Conservation (phyloP, 2,329 filamentous ascomycete genomes). For the Fusarium sp. region DNA sequence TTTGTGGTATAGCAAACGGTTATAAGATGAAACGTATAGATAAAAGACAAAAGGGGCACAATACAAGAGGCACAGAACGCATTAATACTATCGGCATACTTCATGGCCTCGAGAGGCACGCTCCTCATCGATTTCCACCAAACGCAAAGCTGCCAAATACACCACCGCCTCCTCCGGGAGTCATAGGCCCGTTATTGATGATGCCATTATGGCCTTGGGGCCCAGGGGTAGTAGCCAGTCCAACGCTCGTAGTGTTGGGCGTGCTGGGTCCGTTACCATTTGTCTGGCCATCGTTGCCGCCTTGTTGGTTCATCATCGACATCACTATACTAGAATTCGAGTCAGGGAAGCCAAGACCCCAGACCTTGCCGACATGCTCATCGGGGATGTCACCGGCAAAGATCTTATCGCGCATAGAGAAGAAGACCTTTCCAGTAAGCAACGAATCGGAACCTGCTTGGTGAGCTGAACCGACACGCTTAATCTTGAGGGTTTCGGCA, state of each 20-base stretch:
- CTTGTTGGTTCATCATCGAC: conserved; percentile 54
- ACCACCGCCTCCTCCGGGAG: conserved; percentile 79
- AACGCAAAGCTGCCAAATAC: conserved; percentile 81
- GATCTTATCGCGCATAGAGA: conserved; percentile 89
- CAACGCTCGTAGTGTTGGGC: conserved; percentile 74
- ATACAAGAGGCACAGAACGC: conserved; percentile 26
- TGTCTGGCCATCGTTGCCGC: conserved; percentile 48
- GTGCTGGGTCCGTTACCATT: conserved; percentile 67
- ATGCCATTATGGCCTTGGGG: conserved; percentile 65
- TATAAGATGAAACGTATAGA: conserved; percentile 8
- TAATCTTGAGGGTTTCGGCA: conserved; percentile 91
- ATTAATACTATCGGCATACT: conserved; percentile 35
- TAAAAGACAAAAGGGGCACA: conserved; percentile 12
- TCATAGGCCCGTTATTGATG: conserved; percentile 76
- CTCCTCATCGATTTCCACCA: conserved; percentile 55
- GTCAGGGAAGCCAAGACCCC: conserved; percentile 85
- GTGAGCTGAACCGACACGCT: conserved; percentile 87
- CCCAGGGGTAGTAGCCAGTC: conserved; percentile 63
- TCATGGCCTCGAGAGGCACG: conserved; percentile 3
- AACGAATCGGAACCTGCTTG: conserved; percentile 95
- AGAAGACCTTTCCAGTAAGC: conserved; percentile 94
- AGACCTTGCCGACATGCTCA: conserved; percentile 90
- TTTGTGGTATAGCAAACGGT: conserved; percentile 17
- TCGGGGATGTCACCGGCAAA: conserved; percentile 85
- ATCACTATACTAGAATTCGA: conserved; percentile 64